These are phyloP conservation scores for Cymodocea nodosa DNA, from an alignment of 116 monocot genomes.

Conservation along the genomic window DNA sequence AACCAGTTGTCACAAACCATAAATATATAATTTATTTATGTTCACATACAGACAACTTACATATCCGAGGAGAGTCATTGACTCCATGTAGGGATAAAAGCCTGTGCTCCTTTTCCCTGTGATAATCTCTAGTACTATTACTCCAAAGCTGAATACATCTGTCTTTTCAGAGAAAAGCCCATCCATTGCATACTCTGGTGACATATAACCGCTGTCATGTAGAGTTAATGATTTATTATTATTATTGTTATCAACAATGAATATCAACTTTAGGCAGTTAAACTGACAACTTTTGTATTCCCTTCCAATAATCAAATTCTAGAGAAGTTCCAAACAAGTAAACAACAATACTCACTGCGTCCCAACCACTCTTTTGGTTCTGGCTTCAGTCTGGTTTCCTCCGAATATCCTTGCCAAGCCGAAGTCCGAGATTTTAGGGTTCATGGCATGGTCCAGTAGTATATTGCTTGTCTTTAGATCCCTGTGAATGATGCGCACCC, in stretches of 20 bases:
- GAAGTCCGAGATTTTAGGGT: constrained; percentile 81
- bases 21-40: too few relatives aligned
- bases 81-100: constrained; percentile 12
- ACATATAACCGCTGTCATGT: constrained; percentile 31
- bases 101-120: constrained; percentile 27
- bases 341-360: constrained; percentile 41
- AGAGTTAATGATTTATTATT: background rate
- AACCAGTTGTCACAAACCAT: too few relatives aligned
- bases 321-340: background rate
- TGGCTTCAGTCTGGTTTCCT: constrained; percentile 22
- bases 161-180: constrained; percentile 47
- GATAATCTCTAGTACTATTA: constrained; percentile 37
- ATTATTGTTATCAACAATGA: too few relatives aligned
- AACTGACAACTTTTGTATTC: background rate
- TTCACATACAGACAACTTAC: constrained; percentile 4
- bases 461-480: constrained; percentile 69
- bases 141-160: constrained; percentile 50
- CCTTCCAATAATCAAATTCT: background rate
- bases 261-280: too few relatives aligned
- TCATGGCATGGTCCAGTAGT: constrained; percentile 46
- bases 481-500: constrained; percentile 14
- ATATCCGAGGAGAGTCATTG: constrained; percentile 23
- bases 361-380: constrained; percentile 15
- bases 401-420: constrained; percentile 66
- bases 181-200: constrained; percentile 17